Conservation (phyloP, 345 rosid genomes). For the Cardamine occulta region DNA sequence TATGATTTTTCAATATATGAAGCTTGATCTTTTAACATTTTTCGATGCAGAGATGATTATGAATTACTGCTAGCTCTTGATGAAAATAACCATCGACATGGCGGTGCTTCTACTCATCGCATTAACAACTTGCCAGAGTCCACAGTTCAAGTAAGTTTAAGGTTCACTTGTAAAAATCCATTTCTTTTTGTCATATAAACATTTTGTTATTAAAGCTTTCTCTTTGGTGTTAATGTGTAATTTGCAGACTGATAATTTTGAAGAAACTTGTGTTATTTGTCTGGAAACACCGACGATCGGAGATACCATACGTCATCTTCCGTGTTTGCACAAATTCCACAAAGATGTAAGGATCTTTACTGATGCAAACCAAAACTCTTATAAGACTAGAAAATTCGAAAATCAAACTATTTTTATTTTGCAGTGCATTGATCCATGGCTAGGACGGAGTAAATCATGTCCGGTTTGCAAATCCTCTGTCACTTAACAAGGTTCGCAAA, state of each 20-base stretch:
- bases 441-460: slow-evolving; percentile 71
- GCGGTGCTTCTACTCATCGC: slow-evolving; percentile 65
- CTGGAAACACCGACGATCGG: slow-evolving; percentile 78
- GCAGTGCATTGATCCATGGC: slow-evolving; percentile 99
- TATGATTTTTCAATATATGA: slow-evolving; percentile 2
- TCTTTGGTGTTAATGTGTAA: slow-evolving; percentile 27
- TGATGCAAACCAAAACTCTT: background rate
- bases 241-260: slow-evolving; percentile 62
- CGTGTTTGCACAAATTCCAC: slow-evolving; percentile 98
- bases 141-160: slow-evolving; percentile 57
- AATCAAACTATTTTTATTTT: slow-evolving; percentile 4
- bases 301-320: slow-evolving; percentile 89
- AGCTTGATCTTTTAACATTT: slow-evolving; percentile 1
- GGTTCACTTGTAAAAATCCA: slow-evolving; percentile 10
- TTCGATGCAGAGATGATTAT: slow-evolving; percentile 74
- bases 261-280: slow-evolving; percentile 82
- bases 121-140: slow-evolving; percentile 85
- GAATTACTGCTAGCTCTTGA: slow-evolving; percentile 93
- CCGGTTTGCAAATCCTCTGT: slow-evolving; percentile 89
- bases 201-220: background rate
- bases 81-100: slow-evolving; percentile 62
- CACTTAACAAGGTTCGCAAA: slow-evolving; percentile 44
- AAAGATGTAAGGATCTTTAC: slow-evolving; percentile 62
- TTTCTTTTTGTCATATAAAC: background rate
- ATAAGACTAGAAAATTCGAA: background rate